Evolutionary conservation across 2,329 filamentous ascomycete species (phyloP).

Genomic region (Cytospora piceae): DNA sequence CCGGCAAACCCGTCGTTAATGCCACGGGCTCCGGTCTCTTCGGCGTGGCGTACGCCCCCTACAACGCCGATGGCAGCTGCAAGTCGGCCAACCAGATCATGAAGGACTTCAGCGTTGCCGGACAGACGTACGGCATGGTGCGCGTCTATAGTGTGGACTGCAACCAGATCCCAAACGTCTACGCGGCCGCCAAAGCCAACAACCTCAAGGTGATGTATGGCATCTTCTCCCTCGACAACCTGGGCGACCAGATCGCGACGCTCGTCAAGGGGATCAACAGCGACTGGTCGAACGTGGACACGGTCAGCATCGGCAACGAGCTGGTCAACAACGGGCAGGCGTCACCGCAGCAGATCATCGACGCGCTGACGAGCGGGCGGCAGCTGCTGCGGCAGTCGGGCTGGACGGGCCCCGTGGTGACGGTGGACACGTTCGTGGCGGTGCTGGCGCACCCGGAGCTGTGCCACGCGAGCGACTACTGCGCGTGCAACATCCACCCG

Average conservation of each 20-base stretch:
- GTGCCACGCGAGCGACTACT: constrained; percentile 76
- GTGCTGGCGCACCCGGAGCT: constrained; percentile 69
- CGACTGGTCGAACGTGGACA: constrained; percentile 71
- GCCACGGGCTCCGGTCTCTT: constrained; percentile 36
- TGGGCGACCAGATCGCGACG: constrained; percentile 59
- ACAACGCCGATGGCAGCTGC: constrained; percentile 60
- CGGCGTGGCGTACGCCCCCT: constrained; percentile 55
- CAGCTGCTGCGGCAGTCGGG: constrained; percentile 61
- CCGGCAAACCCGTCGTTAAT: constrained; percentile 9
- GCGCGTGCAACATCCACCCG: constrained; percentile 79
- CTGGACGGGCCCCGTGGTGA: constrained; percentile 74
- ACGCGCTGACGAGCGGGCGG: constrained; percentile 62
- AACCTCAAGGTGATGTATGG: constrained; percentile 75
- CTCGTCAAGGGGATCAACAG: constrained; percentile 63
- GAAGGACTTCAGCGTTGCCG: constrained; percentile 63
- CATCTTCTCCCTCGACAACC: constrained; percentile 65
- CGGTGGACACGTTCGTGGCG: constrained; percentile 77
- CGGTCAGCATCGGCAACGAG: constrained; percentile 81
- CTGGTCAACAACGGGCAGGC: constrained; percentile 67
- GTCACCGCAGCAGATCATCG: constrained; percentile 57
- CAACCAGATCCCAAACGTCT: constrained; percentile 67
- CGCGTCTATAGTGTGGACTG: constrained; percentile 84
- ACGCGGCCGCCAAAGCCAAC: constrained; percentile 65
- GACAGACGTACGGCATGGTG: constrained; percentile 61
- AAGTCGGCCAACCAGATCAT: constrained; percentile 67